Evolutionary conservation across 805 yeast species (phyloP), one percentile per base, ranked within the genome.

Genomic region (Ascoidea rubescens): DNA sequence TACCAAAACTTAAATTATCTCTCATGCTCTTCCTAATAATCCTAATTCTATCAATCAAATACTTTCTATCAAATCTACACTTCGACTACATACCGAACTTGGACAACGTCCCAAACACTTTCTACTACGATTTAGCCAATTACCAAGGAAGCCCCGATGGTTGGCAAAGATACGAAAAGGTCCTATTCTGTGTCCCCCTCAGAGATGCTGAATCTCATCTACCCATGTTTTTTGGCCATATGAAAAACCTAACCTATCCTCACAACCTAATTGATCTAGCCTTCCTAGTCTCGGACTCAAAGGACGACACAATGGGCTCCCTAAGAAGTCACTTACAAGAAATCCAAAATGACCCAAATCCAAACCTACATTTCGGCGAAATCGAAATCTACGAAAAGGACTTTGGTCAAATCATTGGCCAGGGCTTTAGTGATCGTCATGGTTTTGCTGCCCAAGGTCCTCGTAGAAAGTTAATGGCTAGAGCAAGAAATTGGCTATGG

Each of bases 391-490:
- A 71, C 64, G 93, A 87, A 65, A 90, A 87, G 64, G 96, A 91
- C 67, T 90, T 90, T 64, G 97, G 97, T 48, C 96, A 90, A 64
- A 77, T 78, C 48, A 84, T 91, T 56, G 96, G 97, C 54, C 98
- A 91, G 69, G 84, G 91, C 30, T 89, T 91, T 62, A 78, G 86
- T 55, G 97, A 89, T 64, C 74, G 98, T 63, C 97, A 91, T 65
- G 96, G 96, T 1, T 90, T 91, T 66, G 89, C 87, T 10, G 96
- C 96, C 0, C 98, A 91, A 67, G 98, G 96, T 12, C 95, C 95
- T 47, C 76, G 98, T 64, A 74, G 98, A 61, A 91, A 91, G 65
- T 74, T 88, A 58, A 91, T 91, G 98, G 98, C 95, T 4, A 75
- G 89, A 54, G 97, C 97, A 5, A 75, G 98, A 65, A 91, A 91